Conservation (phyloP, 169 alveolate species). For the Plasmodium coatneyi region DNA sequence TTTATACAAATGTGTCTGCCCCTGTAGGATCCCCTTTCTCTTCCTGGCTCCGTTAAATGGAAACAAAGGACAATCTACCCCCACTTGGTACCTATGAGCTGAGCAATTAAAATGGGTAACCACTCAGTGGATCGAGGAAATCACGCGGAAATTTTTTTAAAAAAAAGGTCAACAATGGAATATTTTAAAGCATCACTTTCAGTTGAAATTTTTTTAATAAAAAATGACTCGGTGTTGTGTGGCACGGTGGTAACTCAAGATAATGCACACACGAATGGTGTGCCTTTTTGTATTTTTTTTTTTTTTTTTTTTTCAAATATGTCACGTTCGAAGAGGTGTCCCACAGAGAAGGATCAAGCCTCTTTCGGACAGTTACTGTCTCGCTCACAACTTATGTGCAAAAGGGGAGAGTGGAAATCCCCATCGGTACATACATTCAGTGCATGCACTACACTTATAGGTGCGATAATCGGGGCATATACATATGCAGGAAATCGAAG, state of each 20-base stretch:
- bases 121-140: background rate
- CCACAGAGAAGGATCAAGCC: background rate
- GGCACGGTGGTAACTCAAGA: background rate
- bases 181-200: background rate
- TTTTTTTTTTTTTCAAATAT: background rate
- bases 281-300: background rate
- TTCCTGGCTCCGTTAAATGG: background rate
- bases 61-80: background rate
- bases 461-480: background rate
- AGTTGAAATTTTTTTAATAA: background rate
- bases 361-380: background rate
- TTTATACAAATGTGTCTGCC: background rate
- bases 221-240: background rate
- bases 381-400: background rate
- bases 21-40: background rate
- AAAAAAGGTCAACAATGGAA: background rate
- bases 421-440: background rate
- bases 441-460: background rate
- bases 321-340: background rate
- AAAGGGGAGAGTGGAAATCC: background rate
- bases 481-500: background rate
- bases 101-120: background rate
- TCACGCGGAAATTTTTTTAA: background rate
- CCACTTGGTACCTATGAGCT: background rate
- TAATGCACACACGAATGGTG: background rate